Conservation (phyloP, 1,284 basidiomycete species). For the Ceratobasidium sp. region DNA sequence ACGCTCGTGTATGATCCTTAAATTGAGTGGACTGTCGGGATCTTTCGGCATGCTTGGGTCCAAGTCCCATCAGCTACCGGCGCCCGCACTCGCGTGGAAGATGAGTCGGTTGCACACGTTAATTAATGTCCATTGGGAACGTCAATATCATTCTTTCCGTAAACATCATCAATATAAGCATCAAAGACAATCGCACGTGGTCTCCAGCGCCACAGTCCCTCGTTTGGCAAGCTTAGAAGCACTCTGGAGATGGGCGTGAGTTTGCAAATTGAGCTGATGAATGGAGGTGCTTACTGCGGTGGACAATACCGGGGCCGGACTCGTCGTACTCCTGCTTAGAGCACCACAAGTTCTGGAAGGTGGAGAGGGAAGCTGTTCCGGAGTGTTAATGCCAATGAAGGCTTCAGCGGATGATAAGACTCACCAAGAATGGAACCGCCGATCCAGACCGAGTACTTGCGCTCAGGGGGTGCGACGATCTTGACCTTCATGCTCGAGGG, state of each 20-base stretch:
- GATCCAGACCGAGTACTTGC: slow-evolving; percentile 98
- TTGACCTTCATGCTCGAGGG: slow-evolving; percentile 78
- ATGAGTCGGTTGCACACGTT: neutral
- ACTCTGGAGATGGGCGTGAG: slow-evolving; percentile 47
- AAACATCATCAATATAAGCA: slow-evolving; percentile 39
- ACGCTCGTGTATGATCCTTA: too few relatives aligned
- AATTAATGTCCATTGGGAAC: slow-evolving; percentile 16
- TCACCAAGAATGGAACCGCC: slow-evolving; percentile 90
- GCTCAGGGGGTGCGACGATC: slow-evolving; percentile 92
- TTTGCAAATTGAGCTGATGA: neutral
- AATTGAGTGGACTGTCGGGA: too few relatives aligned
- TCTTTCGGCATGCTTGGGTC: too few relatives aligned
- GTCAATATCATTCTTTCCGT: slow-evolving; percentile 45
- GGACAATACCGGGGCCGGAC: slow-evolving; percentile 85
- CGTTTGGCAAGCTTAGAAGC: slow-evolving; percentile 48
- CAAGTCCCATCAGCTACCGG: too few relatives aligned
- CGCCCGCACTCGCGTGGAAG: too few relatives aligned
- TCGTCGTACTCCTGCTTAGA: slow-evolving; percentile 95
- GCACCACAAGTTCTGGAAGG: slow-evolving; percentile 96
- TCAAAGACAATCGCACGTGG: neutral
- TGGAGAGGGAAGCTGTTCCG: slow-evolving; percentile 83
- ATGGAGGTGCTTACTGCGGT: slow-evolving; percentile 68
- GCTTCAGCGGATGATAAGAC: neutral
- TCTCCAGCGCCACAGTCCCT: neutral
- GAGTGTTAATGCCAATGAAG: neutral